Conservation (phyloP, 129 eudicot genomes). For the Smallanthus sonchifolius region DNA sequence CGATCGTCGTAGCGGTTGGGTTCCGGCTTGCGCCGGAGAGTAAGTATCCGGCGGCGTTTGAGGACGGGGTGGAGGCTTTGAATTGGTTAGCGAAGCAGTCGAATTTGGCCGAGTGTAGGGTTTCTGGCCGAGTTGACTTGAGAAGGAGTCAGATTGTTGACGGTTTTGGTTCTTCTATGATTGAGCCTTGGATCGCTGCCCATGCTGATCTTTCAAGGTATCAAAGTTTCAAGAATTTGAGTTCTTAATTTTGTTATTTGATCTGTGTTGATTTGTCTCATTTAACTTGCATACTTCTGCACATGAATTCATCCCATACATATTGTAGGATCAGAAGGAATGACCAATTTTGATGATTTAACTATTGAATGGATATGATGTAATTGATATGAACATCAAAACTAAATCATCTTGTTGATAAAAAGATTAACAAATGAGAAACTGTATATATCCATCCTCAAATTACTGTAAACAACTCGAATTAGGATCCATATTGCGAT, state of each 20-base stretch:
- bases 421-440: background rate
- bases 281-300: background rate
- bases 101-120: slow-evolving; percentile 68
- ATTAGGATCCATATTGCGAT: background rate
- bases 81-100: slow-evolving; percentile 79
- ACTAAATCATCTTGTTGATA: background rate
- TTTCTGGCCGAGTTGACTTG: slow-evolving; percentile 27
- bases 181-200: slow-evolving; percentile 96
- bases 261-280: background rate
- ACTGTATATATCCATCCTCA: background rate
- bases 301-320: background rate
- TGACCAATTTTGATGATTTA: background rate
- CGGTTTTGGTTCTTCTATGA: slow-evolving; percentile 66
- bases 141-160: slow-evolving; percentile 58
- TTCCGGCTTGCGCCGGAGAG: slow-evolving; percentile 88
- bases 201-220: slow-evolving; percentile 96
- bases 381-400: background rate
- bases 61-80: slow-evolving; percentile 72
- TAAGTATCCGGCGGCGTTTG: slow-evolving; percentile 80
- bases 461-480: background rate
- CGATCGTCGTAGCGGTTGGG: slow-evolving; percentile 83
- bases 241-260: background rate
- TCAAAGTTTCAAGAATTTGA: background rate
- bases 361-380: background rate
- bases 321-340: background rate